phyloP scores from a whole-genome alignment of 371 early-diverging fungal species.

The Basidiobolus heterosporus region DNA sequence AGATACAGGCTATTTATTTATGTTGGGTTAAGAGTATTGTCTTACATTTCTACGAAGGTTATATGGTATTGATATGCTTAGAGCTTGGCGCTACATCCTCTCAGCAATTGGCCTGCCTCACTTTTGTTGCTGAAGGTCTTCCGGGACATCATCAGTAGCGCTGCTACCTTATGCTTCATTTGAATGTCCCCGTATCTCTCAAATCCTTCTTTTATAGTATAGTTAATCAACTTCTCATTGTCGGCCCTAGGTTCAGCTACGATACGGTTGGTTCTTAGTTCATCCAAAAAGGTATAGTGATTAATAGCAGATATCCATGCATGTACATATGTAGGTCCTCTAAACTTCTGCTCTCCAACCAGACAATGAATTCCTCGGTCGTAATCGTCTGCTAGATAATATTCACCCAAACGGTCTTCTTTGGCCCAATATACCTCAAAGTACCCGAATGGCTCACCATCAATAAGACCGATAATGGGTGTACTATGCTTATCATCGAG shows the following conservation, averaged over 20 bases:
- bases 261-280: slow-evolving; percentile 3
- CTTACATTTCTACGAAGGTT: too few relatives aligned
- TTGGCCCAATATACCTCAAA: slow-evolving; percentile 10
- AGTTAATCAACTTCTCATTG: slow-evolving; percentile 7
- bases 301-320: slow-evolving; percentile 6
- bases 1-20: too few relatives aligned
- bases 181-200: neutral
- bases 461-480: slow-evolving; percentile 8
- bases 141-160: neutral
- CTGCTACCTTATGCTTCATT: neutral
- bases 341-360: slow-evolving; percentile 7
- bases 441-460: slow-evolving; percentile 9
- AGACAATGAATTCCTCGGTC: slow-evolving; percentile 10
- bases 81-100: too few relatives aligned
- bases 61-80: too few relatives aligned
- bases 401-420: slow-evolving; percentile 2
- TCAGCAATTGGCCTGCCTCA: too few relatives aligned
- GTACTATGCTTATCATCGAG: neutral
- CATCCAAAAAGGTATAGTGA: slow-evolving; percentile 1
- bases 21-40: too few relatives aligned
- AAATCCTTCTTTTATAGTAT: neutral
- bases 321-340: slow-evolving; percentile 5
- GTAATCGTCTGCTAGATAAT: slow-evolving; percentile 1
- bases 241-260: slow-evolving; percentile 7
- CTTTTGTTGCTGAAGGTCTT: neutral